Base-by-base conservation (phyloP, 2,329 filamentous ascomycete genomes). In the Fusarium ramigenum region DNA sequence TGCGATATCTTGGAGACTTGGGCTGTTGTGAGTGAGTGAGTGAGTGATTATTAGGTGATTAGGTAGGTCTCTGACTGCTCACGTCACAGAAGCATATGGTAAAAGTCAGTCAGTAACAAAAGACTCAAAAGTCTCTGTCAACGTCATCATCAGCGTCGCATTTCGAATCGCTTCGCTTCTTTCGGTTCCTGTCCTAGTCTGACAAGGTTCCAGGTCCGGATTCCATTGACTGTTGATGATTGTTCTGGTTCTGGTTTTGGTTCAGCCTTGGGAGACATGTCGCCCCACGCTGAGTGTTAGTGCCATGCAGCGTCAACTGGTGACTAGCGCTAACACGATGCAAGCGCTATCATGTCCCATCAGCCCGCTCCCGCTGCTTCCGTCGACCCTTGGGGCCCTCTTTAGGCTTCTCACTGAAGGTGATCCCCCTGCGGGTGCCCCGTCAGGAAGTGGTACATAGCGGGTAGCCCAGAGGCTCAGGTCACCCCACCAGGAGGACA, bases 201-300 rank as follows among this genome's bases (percentile, higher is more conserved):
- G 49, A 42, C 25, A 34, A 58, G 49, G 25, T 36, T 37, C 36
- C 21, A 49, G 36, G 39, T 32, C 62, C 40, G 52, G 32, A 46
- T 28, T 36, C 30, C 32, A 19, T 23, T 64, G 68, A 72, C 63
- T 63, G 58, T 47, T 42, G 52, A 30, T 49, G 47, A 47, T 47
- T 25, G 30, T 23, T 21, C 37, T 39, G 37, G 19, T 49, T 37
- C 36, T 37, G 36, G 18, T 49, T 50, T 21, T 32, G 47, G 54
- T 34, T 69, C 70, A 72, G 66, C 62, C 70, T 73, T 68, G 71
- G 42, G 49, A 46, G 54, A 72, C 59, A 60, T 56, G 30, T 32
- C 25, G 66, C 50, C 57, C 70, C 66, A 73, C 43, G 47, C 30
- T 21, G 34, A 10, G n/a, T 58, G 70, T 73, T 73, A 73, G 66